Conservation (phyloP, 306 rosid species). For the Pterocarpus santalinus region DNA sequence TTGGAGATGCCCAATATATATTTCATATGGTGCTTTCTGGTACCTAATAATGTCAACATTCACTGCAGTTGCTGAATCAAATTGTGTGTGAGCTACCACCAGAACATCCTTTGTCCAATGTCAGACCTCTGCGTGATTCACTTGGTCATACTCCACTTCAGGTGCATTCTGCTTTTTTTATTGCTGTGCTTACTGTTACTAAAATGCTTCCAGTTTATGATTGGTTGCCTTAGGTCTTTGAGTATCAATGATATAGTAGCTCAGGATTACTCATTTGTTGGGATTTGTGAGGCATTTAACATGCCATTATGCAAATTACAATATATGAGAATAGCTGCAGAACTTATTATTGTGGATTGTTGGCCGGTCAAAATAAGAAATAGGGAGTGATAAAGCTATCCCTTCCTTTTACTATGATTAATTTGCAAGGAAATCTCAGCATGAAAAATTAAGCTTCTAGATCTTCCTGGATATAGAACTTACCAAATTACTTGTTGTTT, state of each 20-base stretch:
- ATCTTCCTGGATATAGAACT: conserved; percentile 1
- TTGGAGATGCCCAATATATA: conserved; percentile 16
- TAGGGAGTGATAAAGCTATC: not conserved
- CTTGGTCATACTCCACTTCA: conserved; percentile 98
- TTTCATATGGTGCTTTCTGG: conserved; percentile 37
- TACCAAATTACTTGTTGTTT: not conserved
- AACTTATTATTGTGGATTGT: not conserved
- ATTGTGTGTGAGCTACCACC: conserved; percentile 92
- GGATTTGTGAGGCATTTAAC: conserved; percentile 11
- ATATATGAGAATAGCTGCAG: not conserved
- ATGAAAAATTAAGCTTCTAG: not conserved
- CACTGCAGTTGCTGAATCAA: conserved; percentile 93
- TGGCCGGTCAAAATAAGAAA: conserved; percentile 6
- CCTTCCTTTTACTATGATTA: conserved; percentile 2
- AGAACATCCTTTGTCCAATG: conserved; percentile 81
- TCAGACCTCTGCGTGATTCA: conserved; percentile 88
- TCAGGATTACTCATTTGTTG: conserved; percentile 11
- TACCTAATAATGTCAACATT: conserved; percentile 19
- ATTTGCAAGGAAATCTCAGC: not conserved
- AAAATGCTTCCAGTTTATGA: conserved; percentile 8
- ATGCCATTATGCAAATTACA: not conserved
- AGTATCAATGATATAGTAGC: conserved; percentile 9
- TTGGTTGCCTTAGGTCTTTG: not conserved
- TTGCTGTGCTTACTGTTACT: conserved; percentile 29
- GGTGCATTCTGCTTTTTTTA: conserved; percentile 62